Conservation (phyloP, 2,329 filamentous ascomycete species). For the Aspergillus pseudoterreus region DNA sequence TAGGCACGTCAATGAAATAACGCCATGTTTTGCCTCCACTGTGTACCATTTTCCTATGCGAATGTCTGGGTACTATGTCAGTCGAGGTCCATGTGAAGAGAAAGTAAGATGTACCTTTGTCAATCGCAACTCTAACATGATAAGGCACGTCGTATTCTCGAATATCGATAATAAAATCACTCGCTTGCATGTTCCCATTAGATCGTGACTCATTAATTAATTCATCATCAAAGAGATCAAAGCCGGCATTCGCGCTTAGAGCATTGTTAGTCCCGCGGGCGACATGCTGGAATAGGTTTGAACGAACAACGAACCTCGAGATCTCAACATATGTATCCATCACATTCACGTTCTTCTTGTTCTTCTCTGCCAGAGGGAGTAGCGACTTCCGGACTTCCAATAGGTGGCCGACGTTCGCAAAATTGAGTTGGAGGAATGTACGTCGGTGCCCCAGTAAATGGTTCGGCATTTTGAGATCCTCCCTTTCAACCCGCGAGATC, state of each 20-base stretch:
- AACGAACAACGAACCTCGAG: conserved; percentile 64
- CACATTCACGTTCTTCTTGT: conserved; percentile 91
- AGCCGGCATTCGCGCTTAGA: conserved; percentile 68
- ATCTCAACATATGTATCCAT: conserved; percentile 99
- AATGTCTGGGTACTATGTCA: conserved; percentile 60
- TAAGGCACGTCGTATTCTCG: conserved; percentile 99
- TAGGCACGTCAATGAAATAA: conserved; percentile 77
- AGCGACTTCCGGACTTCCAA: conserved; percentile 80
- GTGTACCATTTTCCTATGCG: conserved; percentile 96
- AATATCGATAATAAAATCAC: conserved; percentile 97
- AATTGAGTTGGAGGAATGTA: conserved; percentile 81
- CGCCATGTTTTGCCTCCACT: conserved; percentile 88
- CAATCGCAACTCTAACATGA: conserved; percentile 97
- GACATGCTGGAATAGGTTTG: background rate
- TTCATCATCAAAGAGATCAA: conserved; percentile 94
- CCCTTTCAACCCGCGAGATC: conserved; percentile 76
- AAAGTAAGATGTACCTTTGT: conserved; percentile 59
- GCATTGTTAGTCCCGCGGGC: conserved; percentile 16
- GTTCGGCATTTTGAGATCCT: conserved; percentile 92
- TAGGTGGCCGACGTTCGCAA: conserved; percentile 82
- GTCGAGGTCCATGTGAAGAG: conserved; percentile 19
- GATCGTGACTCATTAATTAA: conserved; percentile 75
- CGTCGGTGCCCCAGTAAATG: conserved; percentile 87
- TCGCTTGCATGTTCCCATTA: conserved; percentile 79
- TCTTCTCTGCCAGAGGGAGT: conserved; percentile 89